phyloP scores from a whole-genome alignment of 805 yeast species.

The Naumovozyma dairenensis region DNA sequence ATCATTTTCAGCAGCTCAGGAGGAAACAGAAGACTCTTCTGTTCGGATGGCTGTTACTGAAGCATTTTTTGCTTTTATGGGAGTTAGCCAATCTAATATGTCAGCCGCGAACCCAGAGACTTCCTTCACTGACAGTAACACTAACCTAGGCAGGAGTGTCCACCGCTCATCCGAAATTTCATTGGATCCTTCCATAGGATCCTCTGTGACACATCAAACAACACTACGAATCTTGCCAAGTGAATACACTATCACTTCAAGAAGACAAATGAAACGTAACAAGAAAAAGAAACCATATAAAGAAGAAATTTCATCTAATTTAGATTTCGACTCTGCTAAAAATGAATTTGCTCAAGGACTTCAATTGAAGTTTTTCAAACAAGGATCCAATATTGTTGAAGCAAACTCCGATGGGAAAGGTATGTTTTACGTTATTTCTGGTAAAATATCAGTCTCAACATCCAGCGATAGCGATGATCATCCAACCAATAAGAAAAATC shows the following conservation, averaged over 20 bases:
- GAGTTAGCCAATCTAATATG: slow-evolving; percentile 40
- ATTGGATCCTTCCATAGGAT: slow-evolving; percentile 9
- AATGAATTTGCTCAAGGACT: slow-evolving; percentile 50
- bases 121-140: background rate
- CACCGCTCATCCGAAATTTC: slow-evolving; percentile 11
- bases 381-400: slow-evolving; percentile 48
- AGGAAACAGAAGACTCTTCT: slow-evolving; percentile 62
- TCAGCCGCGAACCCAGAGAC: slow-evolving; percentile 5
- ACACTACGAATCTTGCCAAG: slow-evolving; percentile 21
- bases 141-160: background rate
- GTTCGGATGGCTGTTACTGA: slow-evolving; percentile 58
- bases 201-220: slow-evolving; percentile 12
- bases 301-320: slow-evolving; percentile 18
- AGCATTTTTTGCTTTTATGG: slow-evolving; percentile 57
- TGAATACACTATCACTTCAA: slow-evolving; percentile 13
- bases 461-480: too few species aligned
- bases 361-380: slow-evolving; percentile 42
- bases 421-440: slow-evolving; percentile 69
- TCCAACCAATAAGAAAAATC: background rate
- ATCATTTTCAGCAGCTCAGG: slow-evolving; percentile 43
- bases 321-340: slow-evolving; percentile 43
- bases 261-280: slow-evolving; percentile 8
- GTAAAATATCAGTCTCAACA: slow-evolving; percentile 50
- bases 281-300: slow-evolving; percentile 10
- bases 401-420: slow-evolving; percentile 66